phyloP scores from a whole-genome alignment of 148 eudicot species.

The Amaranthus palmeri region DNA sequence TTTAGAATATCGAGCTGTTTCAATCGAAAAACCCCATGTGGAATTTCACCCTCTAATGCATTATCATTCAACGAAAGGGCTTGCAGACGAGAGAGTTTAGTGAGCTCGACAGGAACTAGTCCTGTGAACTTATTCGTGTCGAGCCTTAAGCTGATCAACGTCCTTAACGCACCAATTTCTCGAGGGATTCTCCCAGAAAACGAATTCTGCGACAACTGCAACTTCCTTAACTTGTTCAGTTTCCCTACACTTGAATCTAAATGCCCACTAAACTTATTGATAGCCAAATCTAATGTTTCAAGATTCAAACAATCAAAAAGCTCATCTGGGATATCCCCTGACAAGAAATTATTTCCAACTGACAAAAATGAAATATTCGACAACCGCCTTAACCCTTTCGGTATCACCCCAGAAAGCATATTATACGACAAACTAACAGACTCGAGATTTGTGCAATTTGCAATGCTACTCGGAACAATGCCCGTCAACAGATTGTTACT shows the following conservation, averaged over 20 bases:
- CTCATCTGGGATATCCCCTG: conserved; percentile 69
- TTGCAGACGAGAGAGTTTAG: conserved; percentile 53
- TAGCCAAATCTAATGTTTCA: conserved; percentile 27
- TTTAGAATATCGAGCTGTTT: conserved; percentile 39
- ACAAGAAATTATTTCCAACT: conserved; percentile 44
- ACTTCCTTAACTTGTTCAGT: conserved; percentile 39
- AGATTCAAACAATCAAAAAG: conserved; percentile 64
- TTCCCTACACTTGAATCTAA: conserved; percentile 48
- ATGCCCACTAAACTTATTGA: conserved; percentile 50
- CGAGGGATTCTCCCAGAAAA: conserved; percentile 56
- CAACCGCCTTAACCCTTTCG: conserved; percentile 50
- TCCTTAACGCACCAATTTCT: conserved; percentile 59
- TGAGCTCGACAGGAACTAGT: conserved; percentile 46
- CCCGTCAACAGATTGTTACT: conserved; percentile 50
- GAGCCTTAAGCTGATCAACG: conserved; percentile 35
- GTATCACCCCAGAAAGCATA: conserved; percentile 52
- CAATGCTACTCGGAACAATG: conserved; percentile 57
- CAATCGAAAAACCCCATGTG: conserved; percentile 49
- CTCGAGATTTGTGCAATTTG: conserved; percentile 59
- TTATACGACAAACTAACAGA: conserved; percentile 32
- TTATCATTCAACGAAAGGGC: conserved; percentile 49
- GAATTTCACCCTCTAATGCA: conserved; percentile 58
- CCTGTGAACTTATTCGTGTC: conserved; percentile 54
- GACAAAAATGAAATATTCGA: conserved; percentile 49
- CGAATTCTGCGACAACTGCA: conserved; percentile 39